These are phyloP conservation scores for Colletotrichum musae DNA, from an alignment of 2,329 filamentous ascomycete species.

Conservation along the genomic window DNA sequence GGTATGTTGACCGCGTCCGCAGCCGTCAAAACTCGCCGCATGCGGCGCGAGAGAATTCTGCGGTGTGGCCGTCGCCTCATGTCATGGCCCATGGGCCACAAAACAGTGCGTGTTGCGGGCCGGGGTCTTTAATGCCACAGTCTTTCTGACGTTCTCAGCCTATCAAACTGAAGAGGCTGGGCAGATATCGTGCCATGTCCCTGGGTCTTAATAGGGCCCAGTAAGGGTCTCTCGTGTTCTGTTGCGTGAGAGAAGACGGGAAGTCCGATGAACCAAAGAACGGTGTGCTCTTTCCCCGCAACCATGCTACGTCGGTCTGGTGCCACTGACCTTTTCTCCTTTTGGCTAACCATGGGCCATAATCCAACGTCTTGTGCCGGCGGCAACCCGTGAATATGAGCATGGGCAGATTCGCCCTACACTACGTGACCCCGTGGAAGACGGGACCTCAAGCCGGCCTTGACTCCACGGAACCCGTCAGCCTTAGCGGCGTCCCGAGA, in stretches of 20 bases:
- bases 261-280: slow-evolving; percentile 31
- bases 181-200: slow-evolving; percentile 25
- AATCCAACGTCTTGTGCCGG: slow-evolving; percentile 25
- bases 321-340: slow-evolving; percentile 16
- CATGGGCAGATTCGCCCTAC: not conserved
- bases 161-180: slow-evolving; percentile 24
- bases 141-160: slow-evolving; percentile 2
- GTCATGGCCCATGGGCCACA: slow-evolving; percentile 6
- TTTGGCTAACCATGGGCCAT: not conserved
- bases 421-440: not conserved
- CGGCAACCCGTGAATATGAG: slow-evolving; percentile 8
- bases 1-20: slow-evolving; percentile 11
- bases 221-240: slow-evolving; percentile 31
- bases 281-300: slow-evolving; percentile 26
- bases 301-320: slow-evolving; percentile 23
- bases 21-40: slow-evolving; percentile 22
- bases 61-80: slow-evolving; percentile 21
- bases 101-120: slow-evolving; percentile 21
- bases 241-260: slow-evolving; percentile 10
- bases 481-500: slow-evolving; percentile 1
- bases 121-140: slow-evolving; percentile 17
- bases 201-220: slow-evolving; percentile 24
- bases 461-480: no score
- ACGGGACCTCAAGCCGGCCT: no score
- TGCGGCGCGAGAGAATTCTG: slow-evolving; percentile 6